Percentiles rank a stretch among this genome's conserved stretches.
Evolutionary conservation across 768 basidiomycete genomes (phyloP).

Genomic region (Ephemerocybe angulata): DNA sequence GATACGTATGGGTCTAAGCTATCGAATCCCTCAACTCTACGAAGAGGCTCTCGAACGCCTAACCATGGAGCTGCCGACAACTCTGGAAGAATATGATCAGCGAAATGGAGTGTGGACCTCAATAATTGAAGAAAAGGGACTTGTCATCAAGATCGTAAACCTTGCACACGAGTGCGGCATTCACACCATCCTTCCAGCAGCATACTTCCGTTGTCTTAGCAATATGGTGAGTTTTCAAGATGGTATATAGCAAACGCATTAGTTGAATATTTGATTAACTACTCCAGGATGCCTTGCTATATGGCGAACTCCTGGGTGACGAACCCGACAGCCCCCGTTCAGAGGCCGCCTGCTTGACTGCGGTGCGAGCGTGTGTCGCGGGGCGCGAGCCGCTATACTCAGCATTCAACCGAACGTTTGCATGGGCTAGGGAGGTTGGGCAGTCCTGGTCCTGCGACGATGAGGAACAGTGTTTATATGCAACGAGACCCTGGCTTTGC

Average conservation of each 20-base stretch:
- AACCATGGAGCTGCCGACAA: conserved; percentile 6
- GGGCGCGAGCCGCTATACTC: no score
- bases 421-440: no score
- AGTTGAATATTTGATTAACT: not conserved
- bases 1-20: conserved; percentile 7
- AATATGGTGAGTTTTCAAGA: not conserved
- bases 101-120: not conserved
- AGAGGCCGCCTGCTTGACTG: no score
- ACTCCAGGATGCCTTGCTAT: not conserved
- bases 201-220: not conserved
- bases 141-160: not conserved
- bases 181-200: not conserved
- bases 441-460: no score
- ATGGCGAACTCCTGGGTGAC: no score
- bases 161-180: not conserved
- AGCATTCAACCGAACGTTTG: no score
- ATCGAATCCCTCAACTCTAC: conserved; percentile 7
- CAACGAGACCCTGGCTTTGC: no score
- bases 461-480: no score
- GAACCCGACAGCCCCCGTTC: no score
- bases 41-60: conserved; percentile 7
- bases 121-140: not conserved
- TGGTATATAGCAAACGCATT: not conserved
- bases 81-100: conserved; percentile 9
- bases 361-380: no score